Conservation (phyloP, 2,329 filamentous ascomycete species). For the Rhexocercosporidium sp. region DNA sequence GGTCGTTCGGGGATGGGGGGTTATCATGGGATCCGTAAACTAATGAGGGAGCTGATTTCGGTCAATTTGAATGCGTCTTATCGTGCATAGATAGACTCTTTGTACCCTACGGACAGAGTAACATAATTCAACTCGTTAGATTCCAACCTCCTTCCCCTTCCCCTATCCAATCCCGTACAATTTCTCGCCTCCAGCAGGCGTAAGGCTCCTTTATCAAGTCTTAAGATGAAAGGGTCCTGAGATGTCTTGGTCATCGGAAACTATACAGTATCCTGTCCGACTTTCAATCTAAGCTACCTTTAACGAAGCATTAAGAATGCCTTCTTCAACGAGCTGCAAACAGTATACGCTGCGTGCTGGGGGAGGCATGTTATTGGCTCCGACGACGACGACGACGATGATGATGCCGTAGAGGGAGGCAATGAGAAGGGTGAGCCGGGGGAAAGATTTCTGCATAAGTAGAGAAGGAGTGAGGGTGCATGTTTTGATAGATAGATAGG, state of each 20-base stretch:
- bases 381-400: constrained; percentile 49
- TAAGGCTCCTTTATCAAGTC: neutral
- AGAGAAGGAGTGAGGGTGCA: neutral
- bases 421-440: constrained; percentile 29
- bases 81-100: neutral
- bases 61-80: too few species aligned
- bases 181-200: neutral
- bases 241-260: neutral
- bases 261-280: neutral
- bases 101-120: neutral
- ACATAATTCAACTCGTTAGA: neutral
- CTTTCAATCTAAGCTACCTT: too few species aligned
- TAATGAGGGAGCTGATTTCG: too few species aligned
- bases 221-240: neutral
- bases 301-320: too few species aligned
- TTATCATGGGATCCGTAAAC: too few species aligned
- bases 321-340: too few species aligned
- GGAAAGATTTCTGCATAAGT: constrained; percentile 30
- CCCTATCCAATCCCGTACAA: neutral
- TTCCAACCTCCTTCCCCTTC: neutral
- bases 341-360: too few species aligned
- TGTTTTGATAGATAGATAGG: constrained; percentile 4
- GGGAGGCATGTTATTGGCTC: constrained; percentile 59
- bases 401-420: constrained; percentile 19
- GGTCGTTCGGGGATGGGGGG: too few species aligned